A percentile compares a stretch with the other conserved stretches of the same genome.
phyloP scores from a whole-genome alignment of 2,329 filamentous ascomycete genomes.

The Clathrospora elynae region DNA sequence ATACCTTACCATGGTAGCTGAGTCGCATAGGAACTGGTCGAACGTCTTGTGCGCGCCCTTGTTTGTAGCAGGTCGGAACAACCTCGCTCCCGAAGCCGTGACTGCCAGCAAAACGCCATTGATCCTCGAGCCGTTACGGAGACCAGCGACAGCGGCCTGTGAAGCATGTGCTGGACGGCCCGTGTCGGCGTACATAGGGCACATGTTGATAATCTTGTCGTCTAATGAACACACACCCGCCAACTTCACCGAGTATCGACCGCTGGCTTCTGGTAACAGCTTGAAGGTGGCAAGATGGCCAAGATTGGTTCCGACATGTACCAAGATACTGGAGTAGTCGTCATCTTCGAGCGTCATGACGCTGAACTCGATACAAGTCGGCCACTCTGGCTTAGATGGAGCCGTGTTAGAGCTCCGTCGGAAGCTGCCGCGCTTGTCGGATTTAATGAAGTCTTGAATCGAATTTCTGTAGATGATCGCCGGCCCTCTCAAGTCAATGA shows the following conservation, averaged over 20 bases:
- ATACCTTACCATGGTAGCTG: constrained; percentile 75
- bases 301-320: constrained; percentile 85
- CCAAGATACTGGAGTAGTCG: constrained; percentile 89
- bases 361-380: constrained; percentile 84
- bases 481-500: constrained; percentile 88
- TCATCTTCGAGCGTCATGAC: constrained; percentile 91
- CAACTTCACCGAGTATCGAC: constrained; percentile 73
- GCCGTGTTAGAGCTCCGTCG: constrained; percentile 59
- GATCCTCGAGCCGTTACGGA: constrained; percentile 74
- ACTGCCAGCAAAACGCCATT: constrained; percentile 83
- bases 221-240: constrained; percentile 71
- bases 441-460: constrained; percentile 73
- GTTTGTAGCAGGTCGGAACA: constrained; percentile 81
- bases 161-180: constrained; percentile 78
- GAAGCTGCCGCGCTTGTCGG: constrained; percentile 78
- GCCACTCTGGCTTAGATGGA: constrained; percentile 67
- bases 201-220: constrained; percentile 73
- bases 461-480: constrained; percentile 78
- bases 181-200: constrained; percentile 77
- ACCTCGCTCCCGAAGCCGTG: constrained; percentile 73
- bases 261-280: constrained; percentile 72
- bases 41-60: constrained; percentile 95
- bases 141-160: constrained; percentile 72
- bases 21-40: constrained; percentile 80
- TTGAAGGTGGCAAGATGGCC: constrained; percentile 91